Evolutionary conservation across 805 yeast genomes (phyloP).

Genomic region (Ogataea naganishii): DNA sequence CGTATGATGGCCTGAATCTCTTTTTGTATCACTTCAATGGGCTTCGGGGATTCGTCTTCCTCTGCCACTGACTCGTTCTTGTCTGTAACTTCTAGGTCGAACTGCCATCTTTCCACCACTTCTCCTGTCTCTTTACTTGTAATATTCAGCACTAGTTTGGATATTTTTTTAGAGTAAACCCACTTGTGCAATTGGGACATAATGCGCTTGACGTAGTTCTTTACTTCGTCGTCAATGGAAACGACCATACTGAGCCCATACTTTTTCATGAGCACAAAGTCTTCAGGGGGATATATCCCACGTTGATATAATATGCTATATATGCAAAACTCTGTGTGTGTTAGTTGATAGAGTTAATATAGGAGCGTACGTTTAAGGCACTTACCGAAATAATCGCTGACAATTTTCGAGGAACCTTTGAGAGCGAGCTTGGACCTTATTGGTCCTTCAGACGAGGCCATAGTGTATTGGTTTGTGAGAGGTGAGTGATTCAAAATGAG

Average conservation of each 20-base stretch:
- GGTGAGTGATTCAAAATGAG: no score
- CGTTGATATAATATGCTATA: constrained; percentile 80
- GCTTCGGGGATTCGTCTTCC: constrained; percentile 12
- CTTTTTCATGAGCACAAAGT: constrained; percentile 67
- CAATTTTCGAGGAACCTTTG: constrained; percentile 70
- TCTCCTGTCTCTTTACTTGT: constrained; percentile 59
- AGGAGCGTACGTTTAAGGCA: background rate
- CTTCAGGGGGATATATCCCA: constrained; percentile 84
- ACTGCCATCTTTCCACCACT: constrained; percentile 81
- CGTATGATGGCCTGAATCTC: constrained; percentile 83
- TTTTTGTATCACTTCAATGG: constrained; percentile 44
- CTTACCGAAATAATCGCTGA: constrained; percentile 69
- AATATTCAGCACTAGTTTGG: constrained; percentile 65
- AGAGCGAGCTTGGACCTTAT: constrained; percentile 45
- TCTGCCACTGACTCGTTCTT: constrained; percentile 6
- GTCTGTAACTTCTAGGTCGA: constrained; percentile 41
- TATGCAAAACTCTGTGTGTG: constrained; percentile 50
- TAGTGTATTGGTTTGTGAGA: no score
- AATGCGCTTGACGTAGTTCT: constrained; percentile 55
- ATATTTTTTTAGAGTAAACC: constrained; percentile 63
- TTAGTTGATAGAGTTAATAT: background rate
- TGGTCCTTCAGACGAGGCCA: constrained; percentile 20
- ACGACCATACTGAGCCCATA: constrained; percentile 72
- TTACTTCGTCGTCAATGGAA: constrained; percentile 69
- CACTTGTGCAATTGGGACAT: constrained; percentile 65